A percentile compares a stretch with the other conserved stretches of the same genome.
Evolutionary conservation across 768 basidiomycete genomes (phyloP).

Genomic region (Boletellus sp.): DNA sequence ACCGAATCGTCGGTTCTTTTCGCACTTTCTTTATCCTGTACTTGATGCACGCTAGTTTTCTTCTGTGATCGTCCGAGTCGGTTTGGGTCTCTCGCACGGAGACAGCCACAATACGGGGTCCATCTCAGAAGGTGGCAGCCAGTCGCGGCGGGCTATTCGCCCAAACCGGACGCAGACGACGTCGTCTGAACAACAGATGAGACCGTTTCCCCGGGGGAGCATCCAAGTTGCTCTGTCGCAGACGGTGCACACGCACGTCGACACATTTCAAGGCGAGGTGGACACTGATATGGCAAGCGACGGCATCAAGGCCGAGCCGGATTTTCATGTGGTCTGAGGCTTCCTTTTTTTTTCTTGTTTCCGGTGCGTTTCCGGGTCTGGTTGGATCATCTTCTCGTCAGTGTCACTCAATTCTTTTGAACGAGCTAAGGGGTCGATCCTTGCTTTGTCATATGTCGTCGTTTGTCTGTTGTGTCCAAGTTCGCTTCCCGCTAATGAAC

Average conservation of each 20-base stretch:
- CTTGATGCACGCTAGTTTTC: conserved; percentile 11
- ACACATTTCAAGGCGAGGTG: not conserved
- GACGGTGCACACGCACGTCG: not conserved
- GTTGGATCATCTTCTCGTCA: no score
- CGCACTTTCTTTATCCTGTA: not conserved
- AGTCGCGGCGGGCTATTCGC: not conserved
- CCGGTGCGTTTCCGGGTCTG: no score
- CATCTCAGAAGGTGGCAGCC: not conserved
- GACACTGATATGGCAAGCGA: not conserved
- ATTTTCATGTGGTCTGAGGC: conserved; percentile 1
- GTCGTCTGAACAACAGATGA: not conserved
- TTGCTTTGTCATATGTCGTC: no score
- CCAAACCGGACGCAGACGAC: not conserved
- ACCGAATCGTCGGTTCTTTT: no score
- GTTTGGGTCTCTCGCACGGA: conserved; percentile 19
- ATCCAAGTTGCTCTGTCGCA: not conserved
- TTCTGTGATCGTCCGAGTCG: conserved; percentile 27
- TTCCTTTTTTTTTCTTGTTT: not conserved
- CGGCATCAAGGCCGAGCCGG: not conserved
- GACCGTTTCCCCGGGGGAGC: not conserved
- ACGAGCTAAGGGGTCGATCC: no score
- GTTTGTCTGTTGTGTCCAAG: no score
- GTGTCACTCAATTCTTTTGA: no score
- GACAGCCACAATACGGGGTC: not conserved
- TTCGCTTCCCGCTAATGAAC: no score